These are phyloP conservation scores for Cicer judaicum DNA, from an alignment of 306 rosid genomes.

Conservation along the genomic window DNA sequence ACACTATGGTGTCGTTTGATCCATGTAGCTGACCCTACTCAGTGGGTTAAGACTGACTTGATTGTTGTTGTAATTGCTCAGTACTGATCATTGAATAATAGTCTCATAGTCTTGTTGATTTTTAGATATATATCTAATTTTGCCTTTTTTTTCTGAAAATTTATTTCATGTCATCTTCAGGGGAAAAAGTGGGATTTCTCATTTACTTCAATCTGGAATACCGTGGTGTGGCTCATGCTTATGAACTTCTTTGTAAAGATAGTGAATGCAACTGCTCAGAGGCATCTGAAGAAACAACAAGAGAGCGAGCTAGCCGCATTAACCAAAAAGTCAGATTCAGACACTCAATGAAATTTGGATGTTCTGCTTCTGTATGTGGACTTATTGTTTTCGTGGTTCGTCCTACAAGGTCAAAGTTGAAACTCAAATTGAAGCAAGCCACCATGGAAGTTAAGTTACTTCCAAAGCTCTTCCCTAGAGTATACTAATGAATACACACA, in stretches of 20 bases:
- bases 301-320: conserved; percentile 59
- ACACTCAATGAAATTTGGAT: conserved; percentile 40
- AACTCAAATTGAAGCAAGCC: conserved; percentile 43
- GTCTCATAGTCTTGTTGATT: conserved; percentile 19
- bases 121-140: neutral
- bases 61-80: conserved; percentile 3
- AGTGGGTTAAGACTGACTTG: neutral
- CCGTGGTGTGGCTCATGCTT: conserved; percentile 96
- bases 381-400: conserved; percentile 18
- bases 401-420: conserved; percentile 47
- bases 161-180: conserved; percentile 50
- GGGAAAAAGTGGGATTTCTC: conserved; percentile 89
- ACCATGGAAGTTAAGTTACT: conserved; percentile 41
- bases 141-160: neutral
- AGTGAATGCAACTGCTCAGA: conserved; percentile 87
- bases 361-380: conserved; percentile 19
- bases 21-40: too few relatives aligned
- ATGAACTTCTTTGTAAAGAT: conserved; percentile 88
- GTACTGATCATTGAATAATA: neutral
- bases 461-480: conserved; percentile 27
- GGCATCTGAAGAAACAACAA: conserved; percentile 76
- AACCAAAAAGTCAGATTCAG: conserved; percentile 46
- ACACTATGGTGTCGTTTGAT: too few relatives aligned
- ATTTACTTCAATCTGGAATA: conserved; percentile 79
- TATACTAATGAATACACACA: conserved; percentile 48